Base-by-base conservation (phyloP, 164 flowering plant genomes). In the Chimonanthus praecox region DNA sequence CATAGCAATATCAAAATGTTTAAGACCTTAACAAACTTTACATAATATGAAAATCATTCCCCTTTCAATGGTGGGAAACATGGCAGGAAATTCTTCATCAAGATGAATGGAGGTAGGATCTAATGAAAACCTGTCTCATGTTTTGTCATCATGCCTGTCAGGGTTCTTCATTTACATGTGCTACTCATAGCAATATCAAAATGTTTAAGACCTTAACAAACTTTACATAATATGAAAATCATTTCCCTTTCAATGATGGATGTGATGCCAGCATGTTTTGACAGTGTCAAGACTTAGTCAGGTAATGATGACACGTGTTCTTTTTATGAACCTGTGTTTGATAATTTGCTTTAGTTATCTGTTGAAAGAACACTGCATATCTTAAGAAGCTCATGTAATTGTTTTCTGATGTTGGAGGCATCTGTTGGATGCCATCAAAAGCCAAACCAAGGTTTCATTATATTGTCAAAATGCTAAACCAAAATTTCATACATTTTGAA, bases 41-140 rank as follows among this genome's bases (percentile, higher is more conserved):
- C 9, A 9, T 16, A 61, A 47, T 16, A 5, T 51, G 54, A 20
- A 48, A 49, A 33, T 49, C 21, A 72, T 49, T 64, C 16, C 15
- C 69, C 45, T 43, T 63, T 33, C 33, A 33, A 64, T 94, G 98
- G 98, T 94, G 98, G 98, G 98, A 94, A 84, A 94, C 98, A 78
- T 94, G 97, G 98, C 87, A 92, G 83, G 99, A 94, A 79, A 87
- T 86, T 83, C 90, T 92, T 80, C 89, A 91, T 81, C 99, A 92
- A 85, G 99, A 94, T 81, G 95, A 92, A 82, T 91, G 97, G 97
- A 94, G 99, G 99, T 94, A 33, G 20, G 46, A 51, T 70, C 15
- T 69, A 71, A 47, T 6, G 50, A 69, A 49, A 47, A 50, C 44
- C 44, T 33, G 33, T 33, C 33, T 49, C 71, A 68, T 51, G 10